Conservation (phyloP, 345 rosid genomes). For the Syzygium jambos region DNA sequence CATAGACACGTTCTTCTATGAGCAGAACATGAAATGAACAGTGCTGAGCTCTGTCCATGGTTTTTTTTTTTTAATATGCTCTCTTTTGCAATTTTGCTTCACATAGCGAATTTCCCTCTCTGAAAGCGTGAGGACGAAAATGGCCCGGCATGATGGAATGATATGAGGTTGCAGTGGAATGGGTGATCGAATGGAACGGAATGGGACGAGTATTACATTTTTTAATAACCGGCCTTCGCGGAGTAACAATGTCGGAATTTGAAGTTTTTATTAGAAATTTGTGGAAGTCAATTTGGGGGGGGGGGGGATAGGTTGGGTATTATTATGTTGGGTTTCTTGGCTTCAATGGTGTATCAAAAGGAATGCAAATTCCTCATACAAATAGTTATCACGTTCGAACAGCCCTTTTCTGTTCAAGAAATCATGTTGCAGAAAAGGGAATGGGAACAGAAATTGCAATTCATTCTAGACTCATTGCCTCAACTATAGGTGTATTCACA, state of each 20-base stretch:
- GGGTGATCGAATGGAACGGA: not conserved
- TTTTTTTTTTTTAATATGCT: not conserved
- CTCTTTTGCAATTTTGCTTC: not conserved
- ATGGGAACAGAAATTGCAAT: not conserved
- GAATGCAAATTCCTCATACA: not conserved
- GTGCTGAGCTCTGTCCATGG: not conserved
- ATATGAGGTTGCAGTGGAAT: not conserved
- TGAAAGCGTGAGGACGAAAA: not conserved
- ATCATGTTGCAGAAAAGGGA: not conserved
- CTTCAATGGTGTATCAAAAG: not conserved
- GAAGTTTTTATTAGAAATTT: not conserved
- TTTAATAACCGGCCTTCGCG: not conserved
- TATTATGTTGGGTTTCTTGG: not conserved
- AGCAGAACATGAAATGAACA: not conserved
- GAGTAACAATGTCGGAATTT: not conserved
- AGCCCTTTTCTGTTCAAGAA: not conserved
- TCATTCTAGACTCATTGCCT: not conserved
- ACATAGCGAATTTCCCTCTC: not conserved
- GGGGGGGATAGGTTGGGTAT: not conserved
- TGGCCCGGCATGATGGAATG: not conserved
- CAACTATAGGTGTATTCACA: not conserved
- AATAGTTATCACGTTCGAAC: not conserved
- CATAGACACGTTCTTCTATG: not conserved
- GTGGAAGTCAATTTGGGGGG: not conserved
- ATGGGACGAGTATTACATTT: not conserved